These are phyloP conservation scores for Phyllosticta citrichinensis DNA, from an alignment of 2,329 filamentous ascomycete species.

Conservation along the genomic window DNA sequence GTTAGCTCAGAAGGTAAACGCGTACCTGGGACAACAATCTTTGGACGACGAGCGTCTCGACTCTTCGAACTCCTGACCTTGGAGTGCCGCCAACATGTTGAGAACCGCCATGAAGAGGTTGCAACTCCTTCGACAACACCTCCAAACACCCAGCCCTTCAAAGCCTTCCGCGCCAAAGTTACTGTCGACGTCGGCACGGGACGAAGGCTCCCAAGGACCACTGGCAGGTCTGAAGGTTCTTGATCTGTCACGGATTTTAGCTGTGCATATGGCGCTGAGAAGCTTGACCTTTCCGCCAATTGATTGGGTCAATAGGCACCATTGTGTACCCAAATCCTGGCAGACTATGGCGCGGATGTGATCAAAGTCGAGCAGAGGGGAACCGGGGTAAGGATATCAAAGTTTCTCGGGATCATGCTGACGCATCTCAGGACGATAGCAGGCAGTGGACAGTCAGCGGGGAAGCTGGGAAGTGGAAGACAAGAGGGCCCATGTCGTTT, in stretches of 20 bases:
- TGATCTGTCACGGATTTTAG: conserved; percentile 5
- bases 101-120: neutral
- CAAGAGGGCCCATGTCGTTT: conserved; percentile 25
- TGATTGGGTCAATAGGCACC: conserved; percentile 3
- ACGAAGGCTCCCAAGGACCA: neutral
- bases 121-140: neutral
- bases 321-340: conserved; percentile 12
- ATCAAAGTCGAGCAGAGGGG: conserved; percentile 33
- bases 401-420: neutral
- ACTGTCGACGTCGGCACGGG: neutral
- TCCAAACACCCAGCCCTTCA: neutral
- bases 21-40: neutral
- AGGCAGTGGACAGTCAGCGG: conserved; percentile 22
- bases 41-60: neutral
- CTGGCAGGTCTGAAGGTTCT: conserved; percentile 8
- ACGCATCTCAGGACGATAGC: conserved; percentile 18
- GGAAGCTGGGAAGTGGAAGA: conserved; percentile 19
- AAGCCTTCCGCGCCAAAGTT: neutral
- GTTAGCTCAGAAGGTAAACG: neutral
- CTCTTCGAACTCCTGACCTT: too few species aligned
- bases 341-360: conserved; percentile 18
- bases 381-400: conserved; percentile 11
- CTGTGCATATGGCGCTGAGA: neutral
- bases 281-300: neutral
- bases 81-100: neutral